Evolutionary conservation across 108 stramenopile genomes (phyloP).

Genomic region (Nannochloropsis salina): DNA sequence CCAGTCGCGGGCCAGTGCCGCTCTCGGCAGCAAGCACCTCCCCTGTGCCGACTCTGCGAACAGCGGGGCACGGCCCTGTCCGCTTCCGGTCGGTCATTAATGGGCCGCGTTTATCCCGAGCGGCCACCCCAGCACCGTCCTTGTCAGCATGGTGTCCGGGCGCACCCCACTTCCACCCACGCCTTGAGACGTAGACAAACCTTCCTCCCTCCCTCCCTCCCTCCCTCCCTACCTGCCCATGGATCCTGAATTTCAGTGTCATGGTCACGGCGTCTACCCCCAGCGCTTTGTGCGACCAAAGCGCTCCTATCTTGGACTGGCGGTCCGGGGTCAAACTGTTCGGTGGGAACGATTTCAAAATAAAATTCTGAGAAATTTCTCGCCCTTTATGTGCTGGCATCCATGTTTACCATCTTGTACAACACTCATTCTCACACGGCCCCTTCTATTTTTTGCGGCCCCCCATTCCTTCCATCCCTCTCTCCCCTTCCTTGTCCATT

Average conservation of each 20-base stretch:
- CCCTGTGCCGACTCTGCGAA: too few species aligned
- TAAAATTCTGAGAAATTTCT: not conserved
- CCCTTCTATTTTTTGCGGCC: not conserved
- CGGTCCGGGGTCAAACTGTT: conserved; percentile 51
- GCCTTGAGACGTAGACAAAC: not conserved
- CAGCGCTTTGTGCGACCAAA: conserved; percentile 32
- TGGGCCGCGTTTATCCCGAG: too few species aligned
- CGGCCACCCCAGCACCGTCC: too few species aligned
- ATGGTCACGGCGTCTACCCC: conserved; percentile 22
- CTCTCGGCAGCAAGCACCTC: too few species aligned
- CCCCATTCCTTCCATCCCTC: not conserved
- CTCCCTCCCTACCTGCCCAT: conserved; percentile 22
- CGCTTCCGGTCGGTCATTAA: too few species aligned
- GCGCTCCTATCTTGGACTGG: conserved; percentile 48
- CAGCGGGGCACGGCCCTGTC: too few species aligned
- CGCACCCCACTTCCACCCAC: too few species aligned
- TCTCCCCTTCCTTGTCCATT: not conserved
- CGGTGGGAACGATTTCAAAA: not conserved
- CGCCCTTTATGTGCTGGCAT: too few species aligned
- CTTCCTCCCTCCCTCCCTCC: not conserved
- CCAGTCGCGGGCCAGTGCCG: too few species aligned
- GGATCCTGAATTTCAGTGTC: conserved; percentile 50
- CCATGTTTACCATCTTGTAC: not conserved
- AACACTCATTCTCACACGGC: not conserved
- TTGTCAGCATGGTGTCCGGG: too few species aligned